A percentile compares a stretch with the other conserved stretches of the same genome.
These are phyloP conservation scores for Crucihimalaya himalaica DNA, from an alignment of 345 rosid species.

Conservation along the genomic window DNA sequence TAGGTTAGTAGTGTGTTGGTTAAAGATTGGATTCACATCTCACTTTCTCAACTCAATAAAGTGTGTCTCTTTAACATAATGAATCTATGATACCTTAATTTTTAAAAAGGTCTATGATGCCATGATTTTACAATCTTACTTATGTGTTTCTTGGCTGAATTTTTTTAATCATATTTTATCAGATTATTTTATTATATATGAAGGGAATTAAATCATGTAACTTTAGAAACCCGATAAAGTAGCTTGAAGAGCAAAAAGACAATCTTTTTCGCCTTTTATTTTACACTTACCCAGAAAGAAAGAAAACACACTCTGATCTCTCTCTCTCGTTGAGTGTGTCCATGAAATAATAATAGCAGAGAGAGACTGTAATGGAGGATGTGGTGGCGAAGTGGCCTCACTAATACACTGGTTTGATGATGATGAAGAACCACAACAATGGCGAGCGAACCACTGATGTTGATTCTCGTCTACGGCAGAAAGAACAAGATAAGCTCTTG, in stretches of 20 bases:
- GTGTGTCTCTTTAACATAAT: slow-evolving; percentile 10
- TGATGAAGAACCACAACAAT: slow-evolving; percentile 48
- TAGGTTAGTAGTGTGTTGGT: slow-evolving; percentile 37
- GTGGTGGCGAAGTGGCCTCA: slow-evolving; percentile 58
- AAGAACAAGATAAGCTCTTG: slow-evolving; percentile 58
- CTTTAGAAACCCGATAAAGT: slow-evolving; percentile 30
- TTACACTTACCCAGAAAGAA: slow-evolving; percentile 30
- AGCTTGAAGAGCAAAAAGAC: slow-evolving; percentile 35
- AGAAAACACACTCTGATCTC: neutral
- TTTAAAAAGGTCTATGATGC: slow-evolving; percentile 14
- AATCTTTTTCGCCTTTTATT: slow-evolving; percentile 12
- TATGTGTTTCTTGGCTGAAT: neutral
- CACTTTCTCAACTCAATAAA: slow-evolving; percentile 20
- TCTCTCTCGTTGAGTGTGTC: slow-evolving; percentile 36
- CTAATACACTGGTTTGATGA: slow-evolving; percentile 41
- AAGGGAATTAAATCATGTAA: slow-evolving; percentile 7
- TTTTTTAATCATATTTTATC: neutral
- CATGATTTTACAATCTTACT: slow-evolving; percentile 29
- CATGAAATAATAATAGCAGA: slow-evolving; percentile 23
- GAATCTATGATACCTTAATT: slow-evolving; percentile 30
- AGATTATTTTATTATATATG: neutral
- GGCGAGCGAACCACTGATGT: slow-evolving; percentile 21
- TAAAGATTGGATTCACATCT: slow-evolving; percentile 14
- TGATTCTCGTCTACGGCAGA: slow-evolving; percentile 33
- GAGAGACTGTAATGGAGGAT: slow-evolving; percentile 34